phyloP scores from a whole-genome alignment of 208 protist species.

The Trypanosomatidae sp. region DNA sequence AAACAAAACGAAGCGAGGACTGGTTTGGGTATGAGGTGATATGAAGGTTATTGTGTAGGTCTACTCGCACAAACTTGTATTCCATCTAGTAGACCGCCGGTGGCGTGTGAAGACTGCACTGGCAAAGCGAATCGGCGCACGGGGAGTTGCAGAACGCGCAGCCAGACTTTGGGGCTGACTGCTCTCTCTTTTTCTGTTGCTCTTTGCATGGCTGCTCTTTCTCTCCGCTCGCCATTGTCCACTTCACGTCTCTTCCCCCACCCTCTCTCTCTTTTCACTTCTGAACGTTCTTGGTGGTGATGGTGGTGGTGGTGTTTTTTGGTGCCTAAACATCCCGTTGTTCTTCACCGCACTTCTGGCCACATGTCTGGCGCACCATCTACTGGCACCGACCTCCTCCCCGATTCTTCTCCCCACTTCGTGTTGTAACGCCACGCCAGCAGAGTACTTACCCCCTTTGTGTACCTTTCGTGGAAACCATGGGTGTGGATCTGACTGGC shows the following conservation, averaged over 20 bases:
- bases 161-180: not conserved
- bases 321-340: not conserved
- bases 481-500: conserved; percentile 92
- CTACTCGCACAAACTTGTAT: not conserved
- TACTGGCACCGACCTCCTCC: not conserved
- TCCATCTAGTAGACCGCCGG: not conserved
- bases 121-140: not conserved
- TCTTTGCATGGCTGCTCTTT: not conserved
- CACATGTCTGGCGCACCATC: not conserved
- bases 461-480: conserved; percentile 29
- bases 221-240: not conserved
- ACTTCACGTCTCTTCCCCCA: not conserved
- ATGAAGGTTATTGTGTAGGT: not conserved
- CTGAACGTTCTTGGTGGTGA: not conserved
- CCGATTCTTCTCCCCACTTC: not conserved
- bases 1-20: not conserved
- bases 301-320: not conserved
- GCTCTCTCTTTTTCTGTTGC: not conserved
- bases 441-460: not conserved
- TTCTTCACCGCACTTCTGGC: not conserved
- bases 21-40: not conserved
- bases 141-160: not conserved
- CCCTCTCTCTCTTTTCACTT: not conserved
- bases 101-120: not conserved
- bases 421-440: not conserved